A percentile compares a stretch with the other conserved stretches of the same genome.
phyloP scores from a whole-genome alignment of 495 filamentous ascomycete species.

The Paragyromitra xinjiangensis region DNA sequence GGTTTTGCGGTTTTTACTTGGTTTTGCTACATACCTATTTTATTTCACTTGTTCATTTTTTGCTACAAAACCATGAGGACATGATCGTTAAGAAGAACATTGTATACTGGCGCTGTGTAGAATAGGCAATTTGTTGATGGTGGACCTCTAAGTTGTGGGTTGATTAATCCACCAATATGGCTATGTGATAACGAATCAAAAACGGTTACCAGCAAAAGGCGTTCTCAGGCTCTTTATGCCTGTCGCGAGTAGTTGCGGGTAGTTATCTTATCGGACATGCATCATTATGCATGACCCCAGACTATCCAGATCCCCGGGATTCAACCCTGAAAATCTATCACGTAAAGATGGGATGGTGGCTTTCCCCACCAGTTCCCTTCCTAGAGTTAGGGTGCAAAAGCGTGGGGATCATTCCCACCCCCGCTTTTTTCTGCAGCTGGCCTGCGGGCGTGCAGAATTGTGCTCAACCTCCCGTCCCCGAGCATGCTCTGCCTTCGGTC shows the following conservation, averaged over 20 bases:
- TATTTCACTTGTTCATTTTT: conserved; percentile 4
- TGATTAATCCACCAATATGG: neutral
- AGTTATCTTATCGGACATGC: neutral
- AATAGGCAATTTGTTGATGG: neutral
- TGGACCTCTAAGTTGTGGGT: neutral
- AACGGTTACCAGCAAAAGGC: neutral
- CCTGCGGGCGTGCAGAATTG: neutral
- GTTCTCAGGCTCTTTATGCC: too few species aligned
- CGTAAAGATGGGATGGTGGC: conserved; percentile 2
- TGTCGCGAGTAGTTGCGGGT: neutral
- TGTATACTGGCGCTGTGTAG: neutral
- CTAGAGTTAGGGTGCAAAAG: neutral
- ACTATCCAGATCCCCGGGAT: conserved; percentile 6
- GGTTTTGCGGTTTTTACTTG: neutral
- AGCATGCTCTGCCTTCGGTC: neutral
- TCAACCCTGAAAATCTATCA: conserved; percentile 5
- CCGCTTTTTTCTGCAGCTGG: neutral
- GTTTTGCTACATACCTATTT: conserved; percentile 14
- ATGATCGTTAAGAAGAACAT: neutral
- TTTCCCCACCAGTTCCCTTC: neutral
- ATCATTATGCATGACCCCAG: conserved; percentile 10
- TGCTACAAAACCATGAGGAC: neutral
- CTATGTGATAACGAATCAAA: neutral
- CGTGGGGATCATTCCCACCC: neutral
- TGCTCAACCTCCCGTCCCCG: neutral